Evolutionary conservation across 2,329 filamentous ascomycete species (phyloP), one percentile per base, ranked within the genome.

Genomic region (Endothia cerciana): DNA sequence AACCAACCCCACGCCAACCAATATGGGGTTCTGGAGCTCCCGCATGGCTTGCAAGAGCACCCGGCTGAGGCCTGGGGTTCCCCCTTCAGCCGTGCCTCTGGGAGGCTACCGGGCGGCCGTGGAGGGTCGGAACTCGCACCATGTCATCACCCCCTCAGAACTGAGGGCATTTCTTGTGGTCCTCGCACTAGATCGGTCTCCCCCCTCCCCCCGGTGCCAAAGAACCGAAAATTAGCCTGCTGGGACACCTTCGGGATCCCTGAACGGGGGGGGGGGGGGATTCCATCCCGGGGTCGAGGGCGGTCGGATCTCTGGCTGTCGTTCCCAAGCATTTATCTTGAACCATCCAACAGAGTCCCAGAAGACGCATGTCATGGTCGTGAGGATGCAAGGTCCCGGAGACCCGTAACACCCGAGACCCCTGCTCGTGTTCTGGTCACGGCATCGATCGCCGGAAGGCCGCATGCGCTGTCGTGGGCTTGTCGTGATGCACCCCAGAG

Each of bases 321-420:
- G 47, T 17, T 51, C 47, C 15, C 28, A 22, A 5, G 43, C 4
- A 28, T 10, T 49, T 28, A 28, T 28, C 36, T 36, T 55, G 17
- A n/a, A n/a, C 51, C 7, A 41, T 25, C 33, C n/a, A 58, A 38
- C 36, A 17, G 55, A 47, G 11, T 22, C 13, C 13, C 28, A 49
- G 47, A n/a, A 19, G 51, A 36, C 36, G 59, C 51, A 63, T 57
- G 51, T 65, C 62, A 62, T 62, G 62, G 60, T 62, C 43, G n/a
- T 22, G 62, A 58, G 59, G 62, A 58, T 67, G 65, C 65, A 67
- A 67, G 65, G 65, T 53, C 65, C 62, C 65, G 65, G 53, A 60
- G 65, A 65, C 62, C 53, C 58, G 65, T 67, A 43, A 10, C 15
- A 53, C 58, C 43, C 43, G 53, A 60, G 43, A n/a, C n/a, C 11